Conservation (phyloP, 2,329 filamentous ascomycete species). For the Microsporum canis region DNA sequence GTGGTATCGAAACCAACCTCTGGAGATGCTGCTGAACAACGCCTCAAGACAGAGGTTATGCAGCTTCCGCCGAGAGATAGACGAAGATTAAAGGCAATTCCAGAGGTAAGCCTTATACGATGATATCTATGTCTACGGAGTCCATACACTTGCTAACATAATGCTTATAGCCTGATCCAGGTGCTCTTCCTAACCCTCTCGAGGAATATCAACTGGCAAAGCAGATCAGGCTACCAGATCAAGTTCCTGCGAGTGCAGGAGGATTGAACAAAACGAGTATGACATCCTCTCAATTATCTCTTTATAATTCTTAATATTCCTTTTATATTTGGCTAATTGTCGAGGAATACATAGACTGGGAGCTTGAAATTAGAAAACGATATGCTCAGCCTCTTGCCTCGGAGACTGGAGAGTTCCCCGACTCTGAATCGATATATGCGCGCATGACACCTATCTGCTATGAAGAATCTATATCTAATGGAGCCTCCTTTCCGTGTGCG, state of each 20-base stretch:
- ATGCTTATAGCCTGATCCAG: conserved; percentile 28
- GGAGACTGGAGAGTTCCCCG: conserved; percentile 54
- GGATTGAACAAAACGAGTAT: conserved; percentile 70
- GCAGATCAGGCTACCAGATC: conserved; percentile 44
- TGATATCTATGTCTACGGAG: neutral
- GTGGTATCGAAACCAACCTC: conserved; percentile 40
- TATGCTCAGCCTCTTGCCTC: conserved; percentile 50
- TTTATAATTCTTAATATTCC: neutral
- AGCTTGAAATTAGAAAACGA: conserved; percentile 53
- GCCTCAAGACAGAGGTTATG: conserved; percentile 55
- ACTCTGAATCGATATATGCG: conserved; percentile 44
- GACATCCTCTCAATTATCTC: conserved; percentile 21
- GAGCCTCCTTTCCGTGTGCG: conserved; percentile 43
- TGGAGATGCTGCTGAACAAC: conserved; percentile 51
- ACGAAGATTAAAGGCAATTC: conserved; percentile 45
- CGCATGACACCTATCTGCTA: conserved; percentile 56
- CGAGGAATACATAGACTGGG: conserved; percentile 40
- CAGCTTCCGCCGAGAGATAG: conserved; percentile 48
- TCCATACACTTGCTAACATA: conserved; percentile 5
- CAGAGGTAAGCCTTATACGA: conserved; percentile 31
- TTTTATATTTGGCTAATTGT: neutral
- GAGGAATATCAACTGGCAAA: conserved; percentile 37
- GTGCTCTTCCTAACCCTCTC: conserved; percentile 25
- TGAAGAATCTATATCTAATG: conserved; percentile 48
- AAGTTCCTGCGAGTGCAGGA: conserved; percentile 57